Evolutionary conservation across 2,329 filamentous ascomycete genomes (phyloP).

Genomic region (Aspergillus sp.): DNA sequence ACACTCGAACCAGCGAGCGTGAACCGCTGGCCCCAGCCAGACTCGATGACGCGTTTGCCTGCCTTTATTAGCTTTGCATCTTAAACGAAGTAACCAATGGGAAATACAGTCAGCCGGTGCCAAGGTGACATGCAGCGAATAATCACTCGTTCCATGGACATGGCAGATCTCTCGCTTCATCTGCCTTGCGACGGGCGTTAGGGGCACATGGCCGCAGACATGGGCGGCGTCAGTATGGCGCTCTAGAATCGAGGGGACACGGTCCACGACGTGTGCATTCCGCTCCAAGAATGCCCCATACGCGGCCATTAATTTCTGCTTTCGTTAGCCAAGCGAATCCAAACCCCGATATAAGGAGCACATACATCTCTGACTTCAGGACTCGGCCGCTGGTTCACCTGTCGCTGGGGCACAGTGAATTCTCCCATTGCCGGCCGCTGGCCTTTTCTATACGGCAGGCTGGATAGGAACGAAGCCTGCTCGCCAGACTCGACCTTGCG

Average conservation of each 20-base stretch:
- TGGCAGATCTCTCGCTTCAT: constrained; percentile 74
- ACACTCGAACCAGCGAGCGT: constrained; percentile 55
- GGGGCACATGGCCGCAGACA: constrained; percentile 22
- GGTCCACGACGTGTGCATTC: constrained; percentile 30
- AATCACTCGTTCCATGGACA: constrained; percentile 68
- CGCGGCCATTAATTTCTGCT: constrained; percentile 24
- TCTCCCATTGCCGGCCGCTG: constrained; percentile 25
- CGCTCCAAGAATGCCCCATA: constrained; percentile 24
- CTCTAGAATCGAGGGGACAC: constrained; percentile 26
- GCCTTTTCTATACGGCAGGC: background rate
- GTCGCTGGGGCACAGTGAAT: constrained; percentile 32
- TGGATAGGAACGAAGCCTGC: constrained; percentile 10
- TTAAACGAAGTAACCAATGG: background rate
- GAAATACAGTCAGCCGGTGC: constrained; percentile 71
- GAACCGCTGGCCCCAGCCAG: constrained; percentile 74
- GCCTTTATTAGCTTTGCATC: background rate
- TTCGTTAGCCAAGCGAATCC: background rate
- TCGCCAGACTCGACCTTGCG: constrained; percentile 23
- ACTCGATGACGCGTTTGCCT: constrained; percentile 63
- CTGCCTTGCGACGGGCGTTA: constrained; percentile 16
- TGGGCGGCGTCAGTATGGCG: constrained; percentile 27
- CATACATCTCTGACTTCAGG: constrained; percentile 22
- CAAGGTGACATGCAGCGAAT: constrained; percentile 73
- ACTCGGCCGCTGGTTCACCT: constrained; percentile 26
- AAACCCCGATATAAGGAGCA: background rate